Evolutionary conservation across 2,329 filamentous ascomycete species (phyloP).

Genomic region (Botrytis galanthina): DNA sequence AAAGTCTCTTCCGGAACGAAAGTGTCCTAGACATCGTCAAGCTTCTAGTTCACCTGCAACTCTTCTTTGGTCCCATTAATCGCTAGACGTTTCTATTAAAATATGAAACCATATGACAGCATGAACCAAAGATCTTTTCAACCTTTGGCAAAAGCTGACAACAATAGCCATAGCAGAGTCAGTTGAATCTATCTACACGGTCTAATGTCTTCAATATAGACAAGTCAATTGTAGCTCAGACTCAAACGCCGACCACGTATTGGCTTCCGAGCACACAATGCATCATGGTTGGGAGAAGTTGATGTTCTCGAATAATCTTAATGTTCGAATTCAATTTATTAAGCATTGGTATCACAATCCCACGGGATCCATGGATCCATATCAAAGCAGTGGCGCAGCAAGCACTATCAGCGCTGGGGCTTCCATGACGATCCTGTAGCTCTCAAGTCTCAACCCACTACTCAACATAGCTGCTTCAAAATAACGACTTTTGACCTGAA

Average conservation of each 20-base stretch:
- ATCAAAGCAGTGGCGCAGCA: slow-evolving; percentile 12
- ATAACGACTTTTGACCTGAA: not conserved
- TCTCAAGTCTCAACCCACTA: not conserved
- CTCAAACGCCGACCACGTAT: not conserved
- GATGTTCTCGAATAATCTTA: slow-evolving; percentile 18
- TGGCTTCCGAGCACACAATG: not conserved
- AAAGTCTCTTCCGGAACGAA: not conserved
- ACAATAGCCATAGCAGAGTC: not conserved
- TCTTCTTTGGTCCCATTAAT: not conserved
- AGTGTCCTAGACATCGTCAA: not conserved
- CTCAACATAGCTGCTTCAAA: not conserved
- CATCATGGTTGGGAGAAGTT: not conserved
- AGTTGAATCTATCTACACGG: no score
- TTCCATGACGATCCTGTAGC: slow-evolving; percentile 14
- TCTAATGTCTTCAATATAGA: not conserved
- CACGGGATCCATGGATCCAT: no score
- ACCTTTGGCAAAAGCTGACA: not conserved
- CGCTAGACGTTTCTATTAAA: not conserved
- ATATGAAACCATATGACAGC: not conserved
- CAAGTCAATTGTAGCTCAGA: not conserved
- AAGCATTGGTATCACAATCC: slow-evolving; percentile 16
- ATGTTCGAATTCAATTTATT: slow-evolving; percentile 17
- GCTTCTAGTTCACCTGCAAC: not conserved
- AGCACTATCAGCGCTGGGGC: slow-evolving; percentile 1
- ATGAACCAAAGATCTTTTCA: not conserved